Percentiles rank a stretch among this genome's conserved stretches.
These are phyloP conservation scores for Tuber borchii DNA, from an alignment of 495 filamentous ascomycete species.

Conservation along the genomic window DNA sequence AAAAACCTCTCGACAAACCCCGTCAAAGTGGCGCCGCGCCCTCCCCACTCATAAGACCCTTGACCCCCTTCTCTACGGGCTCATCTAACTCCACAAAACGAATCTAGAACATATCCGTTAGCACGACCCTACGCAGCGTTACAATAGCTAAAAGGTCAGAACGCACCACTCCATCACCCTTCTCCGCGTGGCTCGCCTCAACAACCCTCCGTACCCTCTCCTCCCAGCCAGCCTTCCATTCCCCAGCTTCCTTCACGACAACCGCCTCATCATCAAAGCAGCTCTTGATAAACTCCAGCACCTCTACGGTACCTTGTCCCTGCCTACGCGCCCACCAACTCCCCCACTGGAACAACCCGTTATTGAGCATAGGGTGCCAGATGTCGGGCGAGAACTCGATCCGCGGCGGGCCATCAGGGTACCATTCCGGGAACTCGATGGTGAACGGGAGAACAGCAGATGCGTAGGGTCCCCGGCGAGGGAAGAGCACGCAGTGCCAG, in stretches of 20 bases:
- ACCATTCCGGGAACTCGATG: conserved; percentile 74
- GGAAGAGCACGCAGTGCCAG: conserved; percentile 87
- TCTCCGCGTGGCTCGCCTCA: conserved; percentile 18
- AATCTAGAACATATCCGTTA: conserved; percentile 14
- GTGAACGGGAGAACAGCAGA: conserved; percentile 83
- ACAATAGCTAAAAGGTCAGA: not conserved
- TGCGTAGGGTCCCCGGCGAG: conserved; percentile 80
- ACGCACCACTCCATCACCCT: conserved; percentile 30
- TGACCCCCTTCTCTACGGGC: conserved; percentile 12
- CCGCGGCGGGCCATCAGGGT: conserved; percentile 71
- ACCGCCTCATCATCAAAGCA: conserved; percentile 70
- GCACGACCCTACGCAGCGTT: not conserved
- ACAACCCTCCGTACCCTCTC: conserved; percentile 21
- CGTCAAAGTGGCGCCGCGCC: not conserved
- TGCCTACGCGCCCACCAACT: conserved; percentile 18
- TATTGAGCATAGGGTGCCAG: conserved; percentile 83
- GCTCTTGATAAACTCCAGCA: conserved; percentile 73
- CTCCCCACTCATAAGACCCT: not conserved
- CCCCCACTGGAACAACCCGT: conserved; percentile 82
- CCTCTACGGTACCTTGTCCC: conserved; percentile 50
- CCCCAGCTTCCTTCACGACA: conserved; percentile 43
- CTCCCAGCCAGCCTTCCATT: conserved; percentile 18
- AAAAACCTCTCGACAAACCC: not conserved
- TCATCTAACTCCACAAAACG: conserved; percentile 20
- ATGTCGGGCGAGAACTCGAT: conserved; percentile 85